Evolutionary conservation across 2,329 filamentous ascomycete species (phyloP).

Genomic region (Truncatella angustata): DNA sequence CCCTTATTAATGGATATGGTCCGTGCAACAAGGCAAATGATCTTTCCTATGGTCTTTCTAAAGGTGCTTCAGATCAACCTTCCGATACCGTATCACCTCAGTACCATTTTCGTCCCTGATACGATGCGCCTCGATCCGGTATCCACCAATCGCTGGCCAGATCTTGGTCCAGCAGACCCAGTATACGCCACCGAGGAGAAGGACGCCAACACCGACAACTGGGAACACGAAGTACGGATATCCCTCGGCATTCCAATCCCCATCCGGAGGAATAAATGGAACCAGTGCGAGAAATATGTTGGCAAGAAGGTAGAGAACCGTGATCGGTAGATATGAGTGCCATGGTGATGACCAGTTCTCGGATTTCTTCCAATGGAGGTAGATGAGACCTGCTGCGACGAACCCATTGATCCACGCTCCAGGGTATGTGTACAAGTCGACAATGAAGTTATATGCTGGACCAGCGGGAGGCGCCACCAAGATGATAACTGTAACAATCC

Average conservation of each 20-base stretch:
- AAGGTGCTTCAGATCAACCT: conserved; percentile 13
- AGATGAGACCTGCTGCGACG: conserved; percentile 49
- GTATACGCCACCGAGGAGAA: conserved; percentile 49
- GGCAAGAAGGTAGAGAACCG: conserved; percentile 45
- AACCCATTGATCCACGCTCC: conserved; percentile 53
- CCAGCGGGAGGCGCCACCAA: conserved; percentile 66
- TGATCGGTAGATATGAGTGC: conserved; percentile 48
- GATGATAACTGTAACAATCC: conserved; percentile 62
- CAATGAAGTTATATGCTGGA: conserved; percentile 67
- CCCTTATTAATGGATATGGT: not conserved
- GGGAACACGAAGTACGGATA: conserved; percentile 59
- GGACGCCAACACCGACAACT: conserved; percentile 50
- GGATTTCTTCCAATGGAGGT: conserved; percentile 46
- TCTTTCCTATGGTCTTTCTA: not conserved
- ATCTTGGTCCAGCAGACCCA: conserved; percentile 53
- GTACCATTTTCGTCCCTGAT: conserved; percentile 34
- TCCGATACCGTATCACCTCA: conserved; percentile 27
- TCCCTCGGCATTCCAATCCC: conserved; percentile 43
- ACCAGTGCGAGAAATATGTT: conserved; percentile 53
- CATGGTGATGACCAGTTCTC: conserved; percentile 54
- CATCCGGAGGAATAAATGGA: conserved; percentile 53
- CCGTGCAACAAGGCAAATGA: too few species aligned
- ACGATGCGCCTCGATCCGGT: conserved; percentile 45
- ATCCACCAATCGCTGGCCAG: conserved; percentile 47
- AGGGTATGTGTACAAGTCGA: conserved; percentile 55